phyloP scores from a whole-genome alignment of 2,329 filamentous ascomycete species.

The Cryphonectria nitschkei region DNA sequence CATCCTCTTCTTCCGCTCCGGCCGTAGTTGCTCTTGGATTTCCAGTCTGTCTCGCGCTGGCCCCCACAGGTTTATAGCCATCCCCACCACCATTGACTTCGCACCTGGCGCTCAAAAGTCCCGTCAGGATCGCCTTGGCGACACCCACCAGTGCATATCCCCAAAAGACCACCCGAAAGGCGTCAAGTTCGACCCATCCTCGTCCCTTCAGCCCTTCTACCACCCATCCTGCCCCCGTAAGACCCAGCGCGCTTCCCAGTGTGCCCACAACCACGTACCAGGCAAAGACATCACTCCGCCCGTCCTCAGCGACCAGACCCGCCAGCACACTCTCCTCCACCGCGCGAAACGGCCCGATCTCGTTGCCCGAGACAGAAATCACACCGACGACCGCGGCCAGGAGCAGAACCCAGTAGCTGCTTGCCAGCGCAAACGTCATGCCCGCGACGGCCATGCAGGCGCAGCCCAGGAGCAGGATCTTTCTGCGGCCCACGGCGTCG shows the following conservation, averaged over 20 bases:
- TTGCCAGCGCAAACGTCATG: constrained; percentile 54
- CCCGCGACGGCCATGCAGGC: constrained; percentile 60
- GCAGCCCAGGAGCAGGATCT: constrained; percentile 58
- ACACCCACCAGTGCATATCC: constrained; percentile 60
- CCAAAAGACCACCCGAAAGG: constrained; percentile 61
- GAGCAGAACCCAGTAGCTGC: constrained; percentile 62
- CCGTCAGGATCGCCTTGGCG: constrained; percentile 57
- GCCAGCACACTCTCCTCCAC: constrained; percentile 65
- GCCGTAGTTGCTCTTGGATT: constrained; percentile 28
- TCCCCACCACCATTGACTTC: constrained; percentile 31
- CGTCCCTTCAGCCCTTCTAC: constrained; percentile 52
- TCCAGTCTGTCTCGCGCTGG: not conserved
- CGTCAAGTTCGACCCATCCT: constrained; percentile 48
- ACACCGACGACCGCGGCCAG: constrained; percentile 62
- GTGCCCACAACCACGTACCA: constrained; percentile 65
- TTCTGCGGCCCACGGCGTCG: constrained; percentile 59
- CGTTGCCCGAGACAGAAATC: constrained; percentile 64
- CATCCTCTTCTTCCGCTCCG: constrained; percentile 38
- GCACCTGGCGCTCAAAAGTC: constrained; percentile 46
- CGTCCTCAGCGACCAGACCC: constrained; percentile 52
- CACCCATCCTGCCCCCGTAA: constrained; percentile 62
- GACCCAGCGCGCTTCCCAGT: constrained; percentile 63
- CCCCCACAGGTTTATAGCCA: constrained; percentile 46
- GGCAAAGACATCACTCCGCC: constrained; percentile 60
- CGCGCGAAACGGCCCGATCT: constrained; percentile 66